A percentile compares a stretch with the other conserved stretches of the same genome.
Conservation (phyloP, 257 asterid genomes). For the Nicotiana tomentosiformis region DNA sequence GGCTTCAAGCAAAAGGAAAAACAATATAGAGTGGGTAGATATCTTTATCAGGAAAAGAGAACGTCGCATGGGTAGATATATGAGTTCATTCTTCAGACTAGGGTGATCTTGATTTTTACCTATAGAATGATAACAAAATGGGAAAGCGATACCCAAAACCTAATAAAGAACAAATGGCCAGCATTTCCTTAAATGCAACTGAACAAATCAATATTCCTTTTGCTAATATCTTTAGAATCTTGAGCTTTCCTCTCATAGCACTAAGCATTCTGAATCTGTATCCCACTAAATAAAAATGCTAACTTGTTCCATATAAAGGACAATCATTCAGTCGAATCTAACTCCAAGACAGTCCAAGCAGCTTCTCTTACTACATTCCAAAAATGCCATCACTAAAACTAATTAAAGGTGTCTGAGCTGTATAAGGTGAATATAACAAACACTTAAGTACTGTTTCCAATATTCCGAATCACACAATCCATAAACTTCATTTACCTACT, state of each 20-base stretch:
- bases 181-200: neutral
- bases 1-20: neutral
- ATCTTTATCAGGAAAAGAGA: neutral
- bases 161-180: neutral
- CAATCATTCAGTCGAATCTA: neutral
- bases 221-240: neutral
- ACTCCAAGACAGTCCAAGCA: neutral
- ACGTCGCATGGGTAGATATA: neutral
- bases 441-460: neutral
- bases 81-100: neutral
- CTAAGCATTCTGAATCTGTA: neutral
- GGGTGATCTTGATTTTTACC: neutral
- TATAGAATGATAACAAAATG: neutral
- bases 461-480: neutral
- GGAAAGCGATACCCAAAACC: neutral
- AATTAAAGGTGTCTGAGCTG: neutral
- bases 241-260: neutral
- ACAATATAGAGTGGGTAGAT: neutral
- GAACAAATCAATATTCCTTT: neutral
- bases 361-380: neutral
- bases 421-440: neutral
- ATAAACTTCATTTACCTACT: neutral
- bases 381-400: neutral
- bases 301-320: neutral
- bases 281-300: neutral